Conservation (phyloP, 1,284 basidiomycete species). For the Amylostereum areolatum region DNA sequence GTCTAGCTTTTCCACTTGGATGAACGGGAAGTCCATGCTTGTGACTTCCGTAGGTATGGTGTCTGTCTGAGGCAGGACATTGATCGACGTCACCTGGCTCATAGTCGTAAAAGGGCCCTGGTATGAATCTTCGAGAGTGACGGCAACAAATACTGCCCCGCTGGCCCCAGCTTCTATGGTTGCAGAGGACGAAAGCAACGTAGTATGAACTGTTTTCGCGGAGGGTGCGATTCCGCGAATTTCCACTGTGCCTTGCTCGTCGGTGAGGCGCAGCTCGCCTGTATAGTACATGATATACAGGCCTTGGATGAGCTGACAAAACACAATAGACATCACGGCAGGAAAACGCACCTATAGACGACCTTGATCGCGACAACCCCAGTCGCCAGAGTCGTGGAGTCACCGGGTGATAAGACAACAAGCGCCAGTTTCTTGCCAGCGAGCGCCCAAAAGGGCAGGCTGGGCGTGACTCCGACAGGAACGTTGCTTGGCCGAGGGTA, state of each 20-base stretch:
- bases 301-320: no score
- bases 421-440: not conserved
- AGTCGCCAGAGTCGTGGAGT: not conserved
- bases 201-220: no score
- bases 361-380: conserved; percentile 16
- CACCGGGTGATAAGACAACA: not conserved
- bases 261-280: no score
- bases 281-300: no score
- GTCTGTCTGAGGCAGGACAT: conserved; percentile 12
- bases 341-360: conserved; percentile 14
- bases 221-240: no score
- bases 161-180: conserved; percentile 9
- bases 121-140: conserved; percentile 8
- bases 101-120: conserved; percentile 14
- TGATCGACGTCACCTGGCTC: conserved; percentile 17
- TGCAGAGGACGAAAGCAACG: no score
- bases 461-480: conserved; percentile 17
- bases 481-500: conserved; percentile 19
- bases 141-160: conserved; percentile 21
- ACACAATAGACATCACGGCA: no score
- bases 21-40: conserved; percentile 18
- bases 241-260: no score
- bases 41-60: conserved; percentile 14
- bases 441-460: conserved; percentile 11
- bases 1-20: conserved; percentile 19